Evolutionary conservation across 441 rosid genomes (phyloP).

Genomic region (Capsella rubella): DNA sequence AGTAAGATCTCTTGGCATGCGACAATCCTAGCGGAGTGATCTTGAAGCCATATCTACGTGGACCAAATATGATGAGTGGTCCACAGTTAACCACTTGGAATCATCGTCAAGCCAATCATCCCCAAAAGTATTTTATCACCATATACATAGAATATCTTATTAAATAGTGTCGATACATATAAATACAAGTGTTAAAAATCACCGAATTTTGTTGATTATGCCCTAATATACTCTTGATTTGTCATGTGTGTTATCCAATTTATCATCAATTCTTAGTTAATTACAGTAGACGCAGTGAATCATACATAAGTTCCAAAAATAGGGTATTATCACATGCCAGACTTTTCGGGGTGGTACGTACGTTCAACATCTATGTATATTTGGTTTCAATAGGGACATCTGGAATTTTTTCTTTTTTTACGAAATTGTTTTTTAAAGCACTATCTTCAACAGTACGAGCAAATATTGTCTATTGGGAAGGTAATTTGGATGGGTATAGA

Average conservation of each 20-base stretch:
- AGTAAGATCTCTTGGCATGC: neutral
- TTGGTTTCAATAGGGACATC: neutral
- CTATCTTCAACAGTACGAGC: neutral
- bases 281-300: neutral
- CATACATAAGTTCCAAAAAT: neutral
- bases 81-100: too few relatives aligned
- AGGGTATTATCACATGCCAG: slow-evolving; percentile 31
- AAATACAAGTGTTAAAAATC: neutral
- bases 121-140: neutral
- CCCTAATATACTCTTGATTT: neutral
- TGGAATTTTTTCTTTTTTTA: neutral
- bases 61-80: neutral
- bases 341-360: slow-evolving; percentile 19
- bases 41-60: too few relatives aligned
- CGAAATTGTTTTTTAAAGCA: neutral
- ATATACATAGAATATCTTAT: neutral
- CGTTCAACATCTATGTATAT: neutral
- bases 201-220: too few relatives aligned
- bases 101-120: too few relatives aligned
- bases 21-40: too few relatives aligned
- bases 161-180: neutral
- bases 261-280: neutral
- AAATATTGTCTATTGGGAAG: neutral
- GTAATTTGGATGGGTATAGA: slow-evolving; percentile 1
- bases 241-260: neutral